Evolutionary conservation across 1,139 yeast species (phyloP).

Genomic region (Magnusiomyces ingens): DNA sequence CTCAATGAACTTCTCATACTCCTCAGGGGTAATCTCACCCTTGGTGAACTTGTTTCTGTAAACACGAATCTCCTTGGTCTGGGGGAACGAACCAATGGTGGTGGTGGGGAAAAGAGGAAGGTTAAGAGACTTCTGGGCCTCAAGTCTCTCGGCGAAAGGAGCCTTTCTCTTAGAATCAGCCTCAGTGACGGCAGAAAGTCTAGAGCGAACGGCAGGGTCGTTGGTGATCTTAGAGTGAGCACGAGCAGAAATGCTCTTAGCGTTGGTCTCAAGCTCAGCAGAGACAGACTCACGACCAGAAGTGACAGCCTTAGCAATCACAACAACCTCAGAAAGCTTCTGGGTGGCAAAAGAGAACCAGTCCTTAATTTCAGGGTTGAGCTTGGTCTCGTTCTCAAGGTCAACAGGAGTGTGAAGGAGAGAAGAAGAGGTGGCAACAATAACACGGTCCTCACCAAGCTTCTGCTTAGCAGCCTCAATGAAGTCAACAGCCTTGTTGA

Average conservation of each 20-base stretch:
- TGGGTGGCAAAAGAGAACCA: constrained; percentile 99
- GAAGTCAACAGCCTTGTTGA: constrained; percentile 71
- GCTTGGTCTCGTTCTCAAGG: constrained; percentile 82
- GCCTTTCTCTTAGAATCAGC: constrained; percentile 65
- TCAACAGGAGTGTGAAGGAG: constrained; percentile 98
- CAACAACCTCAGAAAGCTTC: constrained; percentile 85
- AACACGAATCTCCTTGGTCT: constrained; percentile 97
- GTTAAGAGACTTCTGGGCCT: constrained; percentile 84
- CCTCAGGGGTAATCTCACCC: constrained; percentile 91
- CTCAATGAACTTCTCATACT: constrained; percentile 93
- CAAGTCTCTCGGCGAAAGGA: constrained; percentile 80
- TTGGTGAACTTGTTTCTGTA: constrained; percentile 97
- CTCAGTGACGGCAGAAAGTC: constrained; percentile 75
- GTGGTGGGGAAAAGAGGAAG: constrained; percentile 99
- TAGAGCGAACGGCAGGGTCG: constrained; percentile 82
- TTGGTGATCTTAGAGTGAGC: constrained; percentile 80
- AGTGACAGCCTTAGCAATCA: constrained; percentile 79
- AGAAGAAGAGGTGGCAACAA: constrained; percentile 93
- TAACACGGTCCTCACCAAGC: constrained; percentile 81
- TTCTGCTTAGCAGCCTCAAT: constrained; percentile 77
- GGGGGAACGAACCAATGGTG: constrained; percentile 99
- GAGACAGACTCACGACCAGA: constrained; percentile 56
- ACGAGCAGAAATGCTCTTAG: constrained; percentile 81
- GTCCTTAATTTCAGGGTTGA: constrained; percentile 85
- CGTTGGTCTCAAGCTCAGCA: constrained; percentile 68